Conservation (phyloP, 208 protist genomes). For the Trypanosoma congolense region DNA sequence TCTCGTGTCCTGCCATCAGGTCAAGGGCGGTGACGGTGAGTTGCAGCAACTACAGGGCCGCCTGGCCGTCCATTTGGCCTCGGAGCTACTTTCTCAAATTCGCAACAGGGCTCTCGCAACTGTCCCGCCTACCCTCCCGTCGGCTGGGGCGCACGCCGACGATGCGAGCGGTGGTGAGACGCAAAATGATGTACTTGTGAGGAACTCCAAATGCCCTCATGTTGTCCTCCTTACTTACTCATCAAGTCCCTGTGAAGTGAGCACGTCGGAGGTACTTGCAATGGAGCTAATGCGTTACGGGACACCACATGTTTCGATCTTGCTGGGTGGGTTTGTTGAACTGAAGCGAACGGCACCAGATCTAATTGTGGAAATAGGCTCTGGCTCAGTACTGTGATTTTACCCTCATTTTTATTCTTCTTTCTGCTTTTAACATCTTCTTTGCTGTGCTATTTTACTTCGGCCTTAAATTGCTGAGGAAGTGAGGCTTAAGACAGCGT, state of each 20-base stretch:
- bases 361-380: constrained; percentile 25
- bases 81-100: constrained; percentile 38
- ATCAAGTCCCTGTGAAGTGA: constrained; percentile 11
- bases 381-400: constrained; percentile 8
- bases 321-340: constrained; percentile 47
- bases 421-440: background rate
- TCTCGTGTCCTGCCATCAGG: constrained; percentile 3
- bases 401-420: constrained; percentile 11
- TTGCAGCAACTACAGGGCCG: constrained; percentile 17
- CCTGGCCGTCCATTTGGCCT: constrained; percentile 34
- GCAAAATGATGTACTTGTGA: background rate
- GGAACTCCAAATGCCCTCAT: constrained; percentile 6
- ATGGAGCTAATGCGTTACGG: constrained; percentile 42
- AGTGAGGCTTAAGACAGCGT: background rate
- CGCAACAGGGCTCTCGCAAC: constrained; percentile 40
- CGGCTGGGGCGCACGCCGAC: background rate
- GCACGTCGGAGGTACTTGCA: constrained; percentile 35
- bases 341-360: constrained; percentile 32
- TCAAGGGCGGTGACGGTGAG: background rate
- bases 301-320: constrained; percentile 55
- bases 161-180: background rate
- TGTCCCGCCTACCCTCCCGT: constrained; percentile 17
- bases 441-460: constrained; percentile 10
- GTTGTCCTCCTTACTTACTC: constrained; percentile 20
- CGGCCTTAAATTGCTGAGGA: background rate